These are phyloP conservation scores for Boletus rubropictus DNA, from an alignment of 768 basidiomycete genomes.

Conservation along the genomic window DNA sequence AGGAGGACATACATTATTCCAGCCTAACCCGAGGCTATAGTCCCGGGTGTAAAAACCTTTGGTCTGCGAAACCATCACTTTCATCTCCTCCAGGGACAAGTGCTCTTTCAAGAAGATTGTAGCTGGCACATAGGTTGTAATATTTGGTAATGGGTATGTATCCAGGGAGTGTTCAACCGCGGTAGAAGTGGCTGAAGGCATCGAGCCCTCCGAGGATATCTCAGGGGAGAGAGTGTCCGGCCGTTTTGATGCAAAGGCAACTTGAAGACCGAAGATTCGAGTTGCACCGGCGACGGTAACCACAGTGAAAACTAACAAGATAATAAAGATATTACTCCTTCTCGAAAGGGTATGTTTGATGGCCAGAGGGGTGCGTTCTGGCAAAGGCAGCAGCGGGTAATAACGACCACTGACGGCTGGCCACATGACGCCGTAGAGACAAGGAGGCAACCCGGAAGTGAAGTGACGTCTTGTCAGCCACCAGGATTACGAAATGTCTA, in stretches of 20 bases:
- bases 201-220: background rate
- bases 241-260: constrained; percentile 2
- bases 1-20: constrained; percentile 36
- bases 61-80: constrained; percentile 32
- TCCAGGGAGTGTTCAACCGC: background rate
- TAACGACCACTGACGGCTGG: constrained; percentile 7
- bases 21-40: constrained; percentile 41
- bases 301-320: constrained; percentile 1
- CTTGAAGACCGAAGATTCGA: constrained; percentile 10
- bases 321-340: constrained; percentile 8
- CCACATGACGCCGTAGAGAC: constrained; percentile 13
- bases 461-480: background rate
- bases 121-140: background rate
- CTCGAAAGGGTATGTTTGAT: constrained; percentile 5
- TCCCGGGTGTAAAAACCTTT: constrained; percentile 39
- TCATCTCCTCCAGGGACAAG: constrained; percentile 28
- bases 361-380: background rate
- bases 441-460: background rate
- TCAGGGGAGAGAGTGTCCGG: constrained; percentile 3
- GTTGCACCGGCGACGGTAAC: constrained; percentile 9
- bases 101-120: constrained; percentile 10
- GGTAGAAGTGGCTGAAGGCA: background rate
- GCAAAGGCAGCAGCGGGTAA: constrained; percentile 9
- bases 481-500: too few relatives aligned
- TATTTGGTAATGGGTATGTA: background rate